Evolutionary conservation across 2,329 filamentous ascomycete species (phyloP).

Genomic region (Aspergillus brunneoviolaceus): DNA sequence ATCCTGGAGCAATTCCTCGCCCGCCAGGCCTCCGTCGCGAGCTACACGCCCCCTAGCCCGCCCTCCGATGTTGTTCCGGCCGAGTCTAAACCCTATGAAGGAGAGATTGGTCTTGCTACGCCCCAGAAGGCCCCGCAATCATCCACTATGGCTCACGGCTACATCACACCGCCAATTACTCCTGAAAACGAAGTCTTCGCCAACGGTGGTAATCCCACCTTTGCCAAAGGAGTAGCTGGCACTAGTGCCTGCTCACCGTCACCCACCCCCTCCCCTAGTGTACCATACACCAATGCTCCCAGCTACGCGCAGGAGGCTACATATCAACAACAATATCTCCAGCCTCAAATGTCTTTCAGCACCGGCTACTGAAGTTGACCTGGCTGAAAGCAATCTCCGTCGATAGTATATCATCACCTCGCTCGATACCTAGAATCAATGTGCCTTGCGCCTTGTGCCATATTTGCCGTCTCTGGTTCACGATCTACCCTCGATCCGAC

Average conservation of each 20-base stretch:
- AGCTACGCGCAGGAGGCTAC: constrained; percentile 36
- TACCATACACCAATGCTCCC: constrained; percentile 38
- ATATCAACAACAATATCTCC: constrained; percentile 37
- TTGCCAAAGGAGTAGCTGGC: constrained; percentile 28
- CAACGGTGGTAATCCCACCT: constrained; percentile 35
- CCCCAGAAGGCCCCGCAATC: constrained; percentile 41
- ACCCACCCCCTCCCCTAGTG: constrained; percentile 36
- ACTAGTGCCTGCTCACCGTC: constrained; percentile 37
- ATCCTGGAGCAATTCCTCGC: constrained; percentile 67
- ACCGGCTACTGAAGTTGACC: constrained; percentile 29
- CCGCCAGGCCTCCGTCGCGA: constrained; percentile 58
- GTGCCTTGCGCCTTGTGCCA: constrained; percentile 15
- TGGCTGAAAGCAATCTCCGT: constrained; percentile 4
- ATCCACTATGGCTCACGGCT: constrained; percentile 41
- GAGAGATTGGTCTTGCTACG: constrained; percentile 44
- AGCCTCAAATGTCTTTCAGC: constrained; percentile 37
- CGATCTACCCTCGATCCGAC: constrained; percentile 12
- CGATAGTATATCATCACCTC: constrained; percentile 12
- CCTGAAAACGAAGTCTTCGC: constrained; percentile 46
- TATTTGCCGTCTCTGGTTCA: constrained; percentile 17
- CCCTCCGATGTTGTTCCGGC: constrained; percentile 36
- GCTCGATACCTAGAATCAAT: constrained; percentile 8
- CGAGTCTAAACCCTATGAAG: constrained; percentile 42
- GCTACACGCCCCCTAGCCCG: constrained; percentile 44
- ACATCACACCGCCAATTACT: constrained; percentile 50